These are phyloP conservation scores for Cicer pinnatifidum DNA, from an alignment of 306 rosid genomes.

Conservation along the genomic window DNA sequence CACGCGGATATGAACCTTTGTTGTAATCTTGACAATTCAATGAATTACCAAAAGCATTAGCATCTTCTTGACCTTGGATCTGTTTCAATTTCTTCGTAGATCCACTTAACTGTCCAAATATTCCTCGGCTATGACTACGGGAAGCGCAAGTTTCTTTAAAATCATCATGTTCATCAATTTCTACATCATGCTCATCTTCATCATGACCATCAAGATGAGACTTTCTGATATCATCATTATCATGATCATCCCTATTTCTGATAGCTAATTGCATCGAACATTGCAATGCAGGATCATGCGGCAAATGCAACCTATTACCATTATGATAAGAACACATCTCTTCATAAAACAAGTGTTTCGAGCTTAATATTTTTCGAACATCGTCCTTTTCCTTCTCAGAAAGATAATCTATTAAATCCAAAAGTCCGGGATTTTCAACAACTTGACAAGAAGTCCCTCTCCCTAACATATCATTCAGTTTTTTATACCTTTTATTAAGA, in stretches of 20 bases:
- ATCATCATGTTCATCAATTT: constrained; percentile 66
- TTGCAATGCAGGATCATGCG: constrained; percentile 90
- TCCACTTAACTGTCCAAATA: constrained; percentile 53
- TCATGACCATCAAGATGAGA: constrained; percentile 67
- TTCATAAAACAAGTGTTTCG: constrained; percentile 89
- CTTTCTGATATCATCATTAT: constrained; percentile 67
- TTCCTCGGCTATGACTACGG: constrained; percentile 57
- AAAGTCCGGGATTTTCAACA: constrained; percentile 78
- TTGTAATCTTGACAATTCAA: constrained; percentile 58
- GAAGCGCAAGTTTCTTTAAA: constrained; percentile 64
- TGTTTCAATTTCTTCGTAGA: constrained; percentile 67
- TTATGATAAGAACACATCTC: constrained; percentile 98
- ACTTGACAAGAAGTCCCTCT: constrained; percentile 93
- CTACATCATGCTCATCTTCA: constrained; percentile 72
- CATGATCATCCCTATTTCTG: constrained; percentile 74
- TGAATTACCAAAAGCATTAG: constrained; percentile 49
- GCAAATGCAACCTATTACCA: constrained; percentile 79
- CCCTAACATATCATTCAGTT: constrained; percentile 86
- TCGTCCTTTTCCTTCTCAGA: constrained; percentile 84
- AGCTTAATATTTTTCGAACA: constrained; percentile 83
- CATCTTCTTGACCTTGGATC: constrained; percentile 59
- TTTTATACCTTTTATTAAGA: constrained; percentile 91
- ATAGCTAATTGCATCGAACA: constrained; percentile 81
- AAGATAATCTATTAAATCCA: constrained; percentile 69
- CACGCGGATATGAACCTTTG: constrained; percentile 55